A percentile compares a stretch with the other conserved stretches of the same genome.
Conservation (phyloP, 805 yeast species). For the Yamadazyma olivae region DNA sequence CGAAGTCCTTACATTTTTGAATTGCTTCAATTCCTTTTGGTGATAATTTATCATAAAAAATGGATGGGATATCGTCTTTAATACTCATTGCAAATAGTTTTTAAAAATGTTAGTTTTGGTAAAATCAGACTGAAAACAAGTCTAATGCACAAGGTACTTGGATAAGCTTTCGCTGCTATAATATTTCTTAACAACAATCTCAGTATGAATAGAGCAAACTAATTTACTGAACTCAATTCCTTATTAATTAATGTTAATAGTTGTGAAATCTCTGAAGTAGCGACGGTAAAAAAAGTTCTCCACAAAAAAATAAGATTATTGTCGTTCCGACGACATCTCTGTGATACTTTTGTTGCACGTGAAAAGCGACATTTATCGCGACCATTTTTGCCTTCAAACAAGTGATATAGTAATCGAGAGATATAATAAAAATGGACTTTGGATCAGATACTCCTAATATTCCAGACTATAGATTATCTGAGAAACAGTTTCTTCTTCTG, state of each 20-base stretch:
- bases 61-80: slow-evolving; percentile 38
- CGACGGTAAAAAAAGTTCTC: no score
- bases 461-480: slow-evolving; percentile 84
- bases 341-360: no score
- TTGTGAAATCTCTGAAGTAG: no score
- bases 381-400: slow-evolving; percentile 9
- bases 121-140: no score
- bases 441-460: slow-evolving; percentile 54
- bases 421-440: slow-evolving; percentile 32
- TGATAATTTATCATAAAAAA: slow-evolving; percentile 33
- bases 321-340: no score
- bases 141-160: no score
- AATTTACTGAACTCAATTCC: no score
- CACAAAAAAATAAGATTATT: background rate
- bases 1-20: slow-evolving; percentile 45
- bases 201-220: background rate
- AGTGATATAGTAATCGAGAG: background rate
- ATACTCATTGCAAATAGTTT: slow-evolving; percentile 5
- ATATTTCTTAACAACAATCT: background rate
- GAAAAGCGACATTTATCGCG: no score
- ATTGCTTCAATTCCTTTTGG: slow-evolving; percentile 38
- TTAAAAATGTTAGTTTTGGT: no score
- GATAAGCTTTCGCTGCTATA: background rate
- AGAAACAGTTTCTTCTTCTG: slow-evolving; percentile 65
- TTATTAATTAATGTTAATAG: no score